Percentiles rank a stretch among this genome's conserved stretches.
Evolutionary conservation across 495 filamentous ascomycete species (phyloP).

Genomic region (Penicillium verhagenii): DNA sequence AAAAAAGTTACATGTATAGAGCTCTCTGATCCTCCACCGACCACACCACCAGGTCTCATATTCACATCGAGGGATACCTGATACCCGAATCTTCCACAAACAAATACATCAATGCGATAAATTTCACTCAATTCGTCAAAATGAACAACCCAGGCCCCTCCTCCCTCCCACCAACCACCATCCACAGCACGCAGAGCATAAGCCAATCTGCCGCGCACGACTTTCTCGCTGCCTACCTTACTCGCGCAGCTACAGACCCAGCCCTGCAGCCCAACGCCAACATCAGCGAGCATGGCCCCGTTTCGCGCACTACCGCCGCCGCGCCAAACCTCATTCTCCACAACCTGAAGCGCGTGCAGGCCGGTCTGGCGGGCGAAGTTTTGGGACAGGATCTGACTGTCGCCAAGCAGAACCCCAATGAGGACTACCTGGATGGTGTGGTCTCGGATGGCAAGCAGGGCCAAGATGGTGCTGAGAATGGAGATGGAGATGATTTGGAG

Average conservation of each 20-base stretch:
- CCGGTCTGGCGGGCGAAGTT: constrained; percentile 59
- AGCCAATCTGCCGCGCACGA: constrained; percentile 52
- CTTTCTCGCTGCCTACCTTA: constrained; percentile 59
- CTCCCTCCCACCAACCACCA: constrained; percentile 46
- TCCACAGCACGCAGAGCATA: constrained; percentile 46
- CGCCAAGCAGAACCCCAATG: constrained; percentile 36
- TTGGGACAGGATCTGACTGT: constrained; percentile 49
- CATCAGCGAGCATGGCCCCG: constrained; percentile 59
- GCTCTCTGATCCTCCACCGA: not conserved
- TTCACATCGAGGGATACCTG: not conserved
- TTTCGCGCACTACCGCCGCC: constrained; percentile 51
- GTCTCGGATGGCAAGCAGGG: constrained; percentile 22
- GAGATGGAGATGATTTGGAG: constrained; percentile 23
- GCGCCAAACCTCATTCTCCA: constrained; percentile 59
- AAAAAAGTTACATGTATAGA: constrained; percentile 7
- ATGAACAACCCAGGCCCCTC: constrained; percentile 44
- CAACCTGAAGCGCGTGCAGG: constrained; percentile 64
- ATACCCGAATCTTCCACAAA: not conserved
- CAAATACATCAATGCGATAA: not conserved
- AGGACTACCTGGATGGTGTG: constrained; percentile 28
- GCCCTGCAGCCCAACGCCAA: constrained; percentile 65
- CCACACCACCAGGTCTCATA: not conserved
- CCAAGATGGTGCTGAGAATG: constrained; percentile 27
- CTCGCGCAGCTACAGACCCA: constrained; percentile 51
- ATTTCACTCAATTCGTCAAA: constrained; percentile 11